Conservation (phyloP, 129 eudicot genomes). For the Arctium minus region DNA sequence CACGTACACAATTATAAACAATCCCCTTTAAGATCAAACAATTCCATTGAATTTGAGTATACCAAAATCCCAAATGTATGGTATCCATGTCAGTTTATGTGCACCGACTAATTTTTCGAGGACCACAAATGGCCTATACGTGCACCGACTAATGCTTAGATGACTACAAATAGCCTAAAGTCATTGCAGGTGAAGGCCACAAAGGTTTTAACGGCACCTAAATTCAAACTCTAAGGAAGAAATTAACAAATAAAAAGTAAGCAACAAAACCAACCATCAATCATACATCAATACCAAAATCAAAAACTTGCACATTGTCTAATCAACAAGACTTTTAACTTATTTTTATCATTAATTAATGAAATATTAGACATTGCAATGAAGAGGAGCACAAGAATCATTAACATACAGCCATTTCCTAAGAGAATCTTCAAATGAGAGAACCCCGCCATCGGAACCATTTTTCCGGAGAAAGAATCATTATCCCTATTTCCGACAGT, state of each 20-base stretch:
- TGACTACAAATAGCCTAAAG: no score
- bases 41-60: no score
- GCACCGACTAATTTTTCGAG: no score
- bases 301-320: not conserved
- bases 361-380: conserved; percentile 17
- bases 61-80: no score
- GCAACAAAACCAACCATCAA: not conserved
- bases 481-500: conserved; percentile 33
- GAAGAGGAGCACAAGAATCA: conserved; percentile 11
- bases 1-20: no score
- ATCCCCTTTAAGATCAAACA: no score
- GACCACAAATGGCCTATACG: no score
- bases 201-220: not conserved
- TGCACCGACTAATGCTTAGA: no score
- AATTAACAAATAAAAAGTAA: not conserved
- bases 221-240: not conserved
- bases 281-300: not conserved
- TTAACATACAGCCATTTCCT: conserved; percentile 28
- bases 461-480: conserved; percentile 29
- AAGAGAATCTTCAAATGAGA: conserved; percentile 9
- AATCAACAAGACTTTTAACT: not conserved
- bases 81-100: no score
- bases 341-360: conserved; percentile 24
- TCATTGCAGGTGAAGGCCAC: not conserved
- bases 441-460: conserved; percentile 9